Base-by-base conservation (phyloP, 164 flowering plant species). In the Magnolia kwangsiensis region DNA sequence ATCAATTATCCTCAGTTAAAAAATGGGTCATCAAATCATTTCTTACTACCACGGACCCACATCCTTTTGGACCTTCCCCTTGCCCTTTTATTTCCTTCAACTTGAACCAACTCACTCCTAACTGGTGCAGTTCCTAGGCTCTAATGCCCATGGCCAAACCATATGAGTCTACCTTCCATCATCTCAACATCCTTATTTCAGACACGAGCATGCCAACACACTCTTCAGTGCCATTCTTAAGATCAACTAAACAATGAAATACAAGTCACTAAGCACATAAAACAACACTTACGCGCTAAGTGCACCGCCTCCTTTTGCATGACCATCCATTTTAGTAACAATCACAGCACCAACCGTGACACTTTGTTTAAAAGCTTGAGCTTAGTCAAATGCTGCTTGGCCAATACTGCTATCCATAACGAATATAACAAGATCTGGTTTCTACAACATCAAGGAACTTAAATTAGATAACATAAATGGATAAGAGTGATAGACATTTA, bases 331-430 rank as follows among this genome's bases (percentile, higher is more conserved):
- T 78, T 83, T 83, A 50, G 85, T 83, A 68, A 83, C 79, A 79
- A 96, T 96, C 50, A 96, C 99, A 82, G 99, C 98, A 75, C 99
- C 99, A 83, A 96, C 98, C 8, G 97, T 77, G 80, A 96, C 99
- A 90, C 97, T 96, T 86, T 92, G 96, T 76, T 86, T 94, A 80
- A 96, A 96, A 51, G 99, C 99, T 85, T 89, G 97, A 73, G 99
- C 99, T 84, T 96, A 98, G 84, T 92, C 98, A 87, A 90, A 94
- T 55, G 99, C 98, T 81, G 98, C 99, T 86, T 94, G 98, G 79
- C 99, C 99, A 80, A 94, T 96, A 83, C 99, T 96, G 80, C 99
- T 92, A 80, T 96, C 99, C 99, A 96, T 96, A 24, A 94, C 98
- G 80, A 94, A 96, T 82, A 96, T 90, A 51, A 91, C 92, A 83